Evolutionary conservation across 805 yeast genomes (phyloP), one percentile per base, ranked within the genome.

Genomic region (Saturnispora kantuleensis): DNA sequence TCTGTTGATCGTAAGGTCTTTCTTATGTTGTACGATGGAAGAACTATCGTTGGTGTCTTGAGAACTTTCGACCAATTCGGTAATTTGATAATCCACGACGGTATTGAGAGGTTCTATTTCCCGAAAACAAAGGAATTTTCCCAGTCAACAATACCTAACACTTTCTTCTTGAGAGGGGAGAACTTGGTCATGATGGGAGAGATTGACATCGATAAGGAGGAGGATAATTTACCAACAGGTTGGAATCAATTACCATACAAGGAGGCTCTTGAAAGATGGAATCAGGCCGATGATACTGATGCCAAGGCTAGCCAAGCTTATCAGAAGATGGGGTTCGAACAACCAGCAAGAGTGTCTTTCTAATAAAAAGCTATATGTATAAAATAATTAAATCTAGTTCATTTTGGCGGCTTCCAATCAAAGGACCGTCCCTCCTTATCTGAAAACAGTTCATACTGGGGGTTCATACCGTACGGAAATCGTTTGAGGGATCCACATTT

Each of bases 1-100:
- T 81, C 88, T 21, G 89, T 84, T 12, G 93, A 84, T 62, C 74
- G 87, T 56, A 69, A 62, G 62, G 84, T 93, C 30, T 82, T 85
- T 54, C 95, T 87, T 2, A 71, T 86, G 36, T 70, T 93, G 52
- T 80, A 96, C 57, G 97, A 90, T 62, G 97, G 97, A 33, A 75
- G 90, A 52, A 79, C 81, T 51, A 66, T 90, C 30, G 81, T 85
- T 58, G 98, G 98, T 13, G 84, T 89, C 18, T 70, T 93, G 52
- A 76, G 98, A 63, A 87, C 97, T 2, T 93, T 90, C 63, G 98
- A 93, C 66, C 97, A 90, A 64, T 93, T 81, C 62, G 89, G 95
- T 48, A 90, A 90, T 65, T 70, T 93, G 56, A 95, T 93, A 34
- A 69, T 93, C 50, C 97, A 93, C 64, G 95, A 89, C 60, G 79